A percentile compares a stretch with the other conserved stretches of the same genome.
phyloP scores from a whole-genome alignment of 1,139 yeast species.

The Taphrina betulina region DNA sequence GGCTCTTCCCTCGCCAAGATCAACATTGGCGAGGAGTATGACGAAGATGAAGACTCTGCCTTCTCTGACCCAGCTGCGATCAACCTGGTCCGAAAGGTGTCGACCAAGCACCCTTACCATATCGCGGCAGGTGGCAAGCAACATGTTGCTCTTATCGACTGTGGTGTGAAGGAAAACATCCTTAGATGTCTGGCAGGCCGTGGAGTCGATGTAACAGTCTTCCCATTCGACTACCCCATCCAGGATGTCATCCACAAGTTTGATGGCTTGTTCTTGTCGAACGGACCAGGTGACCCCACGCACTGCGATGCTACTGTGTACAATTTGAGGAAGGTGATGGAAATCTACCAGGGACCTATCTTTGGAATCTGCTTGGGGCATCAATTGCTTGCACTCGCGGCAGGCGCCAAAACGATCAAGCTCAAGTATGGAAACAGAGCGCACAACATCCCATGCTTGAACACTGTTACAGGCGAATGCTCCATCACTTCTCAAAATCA shows the following conservation, averaged over 20 bases:
- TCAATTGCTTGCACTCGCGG: conserved; percentile 88
- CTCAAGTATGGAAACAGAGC: conserved; percentile 98
- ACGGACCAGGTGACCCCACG: conserved; percentile 99
- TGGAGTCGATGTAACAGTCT: conserved; percentile 93
- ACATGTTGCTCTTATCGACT: conserved; percentile 90
- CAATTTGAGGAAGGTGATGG: conserved; percentile 71
- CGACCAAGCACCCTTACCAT: conserved; percentile 94
- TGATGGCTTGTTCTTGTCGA: conserved; percentile 91
- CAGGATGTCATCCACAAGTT: conserved; percentile 87
- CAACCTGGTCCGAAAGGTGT: conserved; percentile 87
- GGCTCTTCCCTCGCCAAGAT: conserved; percentile 92
- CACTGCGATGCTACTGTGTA: conserved; percentile 81
- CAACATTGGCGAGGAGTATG: conserved; percentile 85
- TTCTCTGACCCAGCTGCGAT: conserved; percentile 89
- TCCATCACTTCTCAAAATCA: conserved; percentile 98
- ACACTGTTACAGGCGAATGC: conserved; percentile 83
- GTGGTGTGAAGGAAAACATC: conserved; percentile 97
- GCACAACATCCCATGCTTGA: conserved; percentile 94
- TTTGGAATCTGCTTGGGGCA: conserved; percentile 98
- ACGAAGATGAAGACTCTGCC: conserved; percentile 88
- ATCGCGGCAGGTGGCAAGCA: conserved; percentile 57
- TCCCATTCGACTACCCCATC: conserved; percentile 92
- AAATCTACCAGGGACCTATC: conserved; percentile 71
- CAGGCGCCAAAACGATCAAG: conserved; percentile 86
- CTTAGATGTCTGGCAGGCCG: conserved; percentile 88